Evolutionary conservation across 306 rosid species (phyloP), one percentile per base, ranked within the genome.

Genomic region (Medicago ruthenica): DNA sequence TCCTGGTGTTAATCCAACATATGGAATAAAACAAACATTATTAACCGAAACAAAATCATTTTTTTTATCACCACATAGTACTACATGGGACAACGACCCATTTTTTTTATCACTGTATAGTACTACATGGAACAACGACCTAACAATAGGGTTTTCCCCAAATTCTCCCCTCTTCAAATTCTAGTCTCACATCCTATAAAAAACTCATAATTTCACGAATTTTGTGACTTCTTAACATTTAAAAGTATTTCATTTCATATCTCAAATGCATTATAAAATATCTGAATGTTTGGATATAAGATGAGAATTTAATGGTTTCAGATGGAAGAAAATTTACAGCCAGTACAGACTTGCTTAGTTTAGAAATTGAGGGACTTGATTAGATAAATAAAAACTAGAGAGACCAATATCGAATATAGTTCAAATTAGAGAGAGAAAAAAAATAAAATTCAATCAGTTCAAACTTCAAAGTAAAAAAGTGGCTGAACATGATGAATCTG

Each of bases 1-100:
- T 94, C 91, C 98, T 93, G 84, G 58, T 74, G 66, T 62, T 21
- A 68, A 70, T 76, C 71, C 67, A 53, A 77, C 58, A 76, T 80
- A 54, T 14, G 57, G 36, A 78, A 47, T 36, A 45, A 48, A 80
- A 58, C 51, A 60, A 50, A 68, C 21, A 74, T 54, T 15, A 74
- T 47, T 15, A 72, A 71, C 22, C 50, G 20, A 40, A 64, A 60
- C 6, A 5, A 31, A 31, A 31, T 3, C 36, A 31, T 31, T 31
- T 31, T n/a, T 71, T 71, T 72, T 42, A 21, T 31, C 20, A 36
- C 12, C 13, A n/a, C 34, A 44, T 67, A 24, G 42, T 51, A 62
- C 22, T 68, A 10, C 50, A 65, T 16, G 21, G 58, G n/a, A 42
- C 16, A 40, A 34, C 8, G 20, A 11, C 42, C 9, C n/a, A n/a